Evolutionary conservation across 768 basidiomycete genomes (phyloP).

Genomic region (Leccinum olivaceopallidum): DNA sequence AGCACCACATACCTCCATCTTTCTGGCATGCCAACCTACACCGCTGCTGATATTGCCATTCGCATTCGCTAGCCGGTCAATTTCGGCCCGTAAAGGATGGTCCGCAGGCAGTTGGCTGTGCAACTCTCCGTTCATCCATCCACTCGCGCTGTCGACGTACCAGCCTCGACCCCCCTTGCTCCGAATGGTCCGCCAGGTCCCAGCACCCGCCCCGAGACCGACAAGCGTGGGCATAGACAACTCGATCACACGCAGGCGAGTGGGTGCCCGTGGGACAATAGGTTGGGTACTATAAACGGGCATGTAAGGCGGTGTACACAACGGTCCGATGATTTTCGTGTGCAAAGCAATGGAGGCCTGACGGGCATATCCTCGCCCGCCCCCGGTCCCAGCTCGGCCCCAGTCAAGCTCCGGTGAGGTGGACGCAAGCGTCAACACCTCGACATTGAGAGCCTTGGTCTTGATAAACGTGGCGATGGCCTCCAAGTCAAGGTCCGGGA

Average conservation of each 20-base stretch:
- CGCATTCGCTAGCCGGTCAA: slow-evolving; percentile 72
- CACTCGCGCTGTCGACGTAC: slow-evolving; percentile 89
- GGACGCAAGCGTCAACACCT: slow-evolving; percentile 79
- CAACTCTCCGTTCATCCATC: slow-evolving; percentile 65
- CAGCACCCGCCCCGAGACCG: slow-evolving; percentile 75
- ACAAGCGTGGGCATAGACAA: slow-evolving; percentile 70
- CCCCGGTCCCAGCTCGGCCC: slow-evolving; percentile 37
- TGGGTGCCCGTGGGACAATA: slow-evolving; percentile 44
- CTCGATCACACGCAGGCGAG: slow-evolving; percentile 85
- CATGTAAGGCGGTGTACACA: slow-evolving; percentile 77
- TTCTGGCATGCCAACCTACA: slow-evolving; percentile 93
- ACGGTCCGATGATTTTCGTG: slow-evolving; percentile 71
- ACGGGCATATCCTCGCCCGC: slow-evolving; percentile 46
- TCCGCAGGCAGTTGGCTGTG: slow-evolving; percentile 55
- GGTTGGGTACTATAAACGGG: slow-evolving; percentile 48
- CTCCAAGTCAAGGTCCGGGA: slow-evolving; percentile 66
- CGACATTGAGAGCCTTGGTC: slow-evolving; percentile 70
- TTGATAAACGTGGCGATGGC: slow-evolving; percentile 69
- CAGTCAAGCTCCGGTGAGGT: slow-evolving; percentile 77
- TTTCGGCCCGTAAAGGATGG: slow-evolving; percentile 70
- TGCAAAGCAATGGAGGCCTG: slow-evolving; percentile 79
- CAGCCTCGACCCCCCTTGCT: slow-evolving; percentile 94
- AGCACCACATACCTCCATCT: slow-evolving; percentile 85
- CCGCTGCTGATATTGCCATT: slow-evolving; percentile 90
- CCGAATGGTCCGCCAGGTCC: slow-evolving; percentile 84